These are phyloP conservation scores for Moesziomyces parantarcticus DNA, from an alignment of 1,284 basidiomycete genomes.

Conservation along the genomic window DNA sequence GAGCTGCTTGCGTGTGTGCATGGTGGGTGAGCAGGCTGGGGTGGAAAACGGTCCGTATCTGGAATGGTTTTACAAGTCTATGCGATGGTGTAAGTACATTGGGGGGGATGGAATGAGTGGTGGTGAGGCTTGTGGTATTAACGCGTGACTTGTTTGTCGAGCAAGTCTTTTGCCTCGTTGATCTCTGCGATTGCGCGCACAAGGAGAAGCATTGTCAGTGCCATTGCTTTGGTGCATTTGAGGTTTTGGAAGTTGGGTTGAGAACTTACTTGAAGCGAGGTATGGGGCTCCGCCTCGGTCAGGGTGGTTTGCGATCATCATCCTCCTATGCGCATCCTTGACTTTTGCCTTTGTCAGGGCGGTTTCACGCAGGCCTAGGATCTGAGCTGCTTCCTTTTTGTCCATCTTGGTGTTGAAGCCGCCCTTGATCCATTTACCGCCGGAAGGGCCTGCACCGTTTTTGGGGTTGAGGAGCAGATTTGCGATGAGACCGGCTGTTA, in stretches of 20 bases:
- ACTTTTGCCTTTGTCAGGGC: conserved; percentile 63
- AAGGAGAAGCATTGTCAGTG: background rate
- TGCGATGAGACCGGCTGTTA: conserved; percentile 59
- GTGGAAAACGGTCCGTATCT: no score
- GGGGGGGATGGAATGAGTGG: background rate
- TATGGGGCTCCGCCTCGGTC: conserved; percentile 96
- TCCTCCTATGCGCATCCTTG: conserved; percentile 67
- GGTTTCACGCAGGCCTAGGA: conserved; percentile 78
- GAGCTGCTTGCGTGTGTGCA: no score
- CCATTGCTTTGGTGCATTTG: background rate
- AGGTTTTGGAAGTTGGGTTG: no score
- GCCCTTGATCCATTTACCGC: conserved; percentile 88
- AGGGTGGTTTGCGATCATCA: conserved; percentile 80
- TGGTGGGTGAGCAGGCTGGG: no score
- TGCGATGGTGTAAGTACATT: no score
- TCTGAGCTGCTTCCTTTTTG: conserved; percentile 86
- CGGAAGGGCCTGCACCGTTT: conserved; percentile 70
- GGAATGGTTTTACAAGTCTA: no score
- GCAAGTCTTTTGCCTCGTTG: conserved; percentile 67
- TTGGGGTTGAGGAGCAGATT: conserved; percentile 49
- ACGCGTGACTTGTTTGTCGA: conserved; percentile 60
- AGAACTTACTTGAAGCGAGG: conserved; percentile 79
- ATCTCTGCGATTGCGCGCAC: conserved; percentile 52
- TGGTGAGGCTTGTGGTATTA: conserved; percentile 13
- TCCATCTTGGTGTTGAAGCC: conserved; percentile 98